Conservation (phyloP, 768 basidiomycete genomes). For the Lentinus tigrinus region DNA sequence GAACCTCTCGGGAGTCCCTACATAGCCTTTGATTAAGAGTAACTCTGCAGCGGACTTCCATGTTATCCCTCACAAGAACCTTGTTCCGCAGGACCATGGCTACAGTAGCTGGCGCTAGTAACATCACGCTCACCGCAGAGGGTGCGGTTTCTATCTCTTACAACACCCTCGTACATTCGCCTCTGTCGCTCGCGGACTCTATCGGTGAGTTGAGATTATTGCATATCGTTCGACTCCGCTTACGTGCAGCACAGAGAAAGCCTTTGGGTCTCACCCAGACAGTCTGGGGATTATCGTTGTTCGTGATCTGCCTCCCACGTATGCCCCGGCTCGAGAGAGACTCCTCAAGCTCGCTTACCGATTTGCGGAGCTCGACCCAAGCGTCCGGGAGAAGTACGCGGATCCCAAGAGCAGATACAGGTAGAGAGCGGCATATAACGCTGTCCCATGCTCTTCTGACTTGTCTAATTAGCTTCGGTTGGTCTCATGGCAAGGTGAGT, state of each 20-base stretch:
- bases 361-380: constrained; percentile 72
- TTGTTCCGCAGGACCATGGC: constrained; percentile 9
- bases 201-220: constrained; percentile 50
- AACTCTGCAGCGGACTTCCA: background rate
- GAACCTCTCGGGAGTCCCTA: background rate
- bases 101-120: constrained; percentile 9
- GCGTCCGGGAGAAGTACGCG: constrained; percentile 68
- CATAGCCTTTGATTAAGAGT: background rate
- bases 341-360: constrained; percentile 73
- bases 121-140: constrained; percentile 39
- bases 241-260: constrained; percentile 49
- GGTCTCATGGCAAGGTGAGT: constrained; percentile 90
- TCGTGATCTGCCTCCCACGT: constrained; percentile 74
- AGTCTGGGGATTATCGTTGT: constrained; percentile 82
- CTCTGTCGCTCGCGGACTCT: constrained; percentile 50
- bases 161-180: constrained; percentile 49
- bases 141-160: constrained; percentile 67
- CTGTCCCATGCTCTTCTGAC: background rate
- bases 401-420: constrained; percentile 75
- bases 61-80: constrained; percentile 1
- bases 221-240: background rate
- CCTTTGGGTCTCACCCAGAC: constrained; percentile 77
- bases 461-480: constrained; percentile 69
- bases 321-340: constrained; percentile 59
- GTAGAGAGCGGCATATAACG: constrained; percentile 34